A percentile compares a stretch with the other conserved stretches of the same genome.
Conservation (phyloP, 2,329 filamentous ascomycete species). For the Aquanectria penicillioides region DNA sequence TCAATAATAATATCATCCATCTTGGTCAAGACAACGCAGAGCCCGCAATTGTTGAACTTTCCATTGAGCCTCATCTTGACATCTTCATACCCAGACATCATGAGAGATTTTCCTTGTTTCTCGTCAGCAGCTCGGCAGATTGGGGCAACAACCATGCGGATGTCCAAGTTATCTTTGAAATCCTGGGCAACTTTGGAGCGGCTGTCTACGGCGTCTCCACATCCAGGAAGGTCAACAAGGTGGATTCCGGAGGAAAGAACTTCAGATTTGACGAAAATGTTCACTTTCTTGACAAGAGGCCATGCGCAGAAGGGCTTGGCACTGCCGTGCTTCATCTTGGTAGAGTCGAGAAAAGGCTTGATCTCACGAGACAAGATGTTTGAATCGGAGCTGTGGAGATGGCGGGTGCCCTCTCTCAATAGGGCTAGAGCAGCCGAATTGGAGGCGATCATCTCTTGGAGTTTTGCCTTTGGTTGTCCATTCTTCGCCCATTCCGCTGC, state of each 20-base stretch:
- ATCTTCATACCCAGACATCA: constrained; percentile 39
- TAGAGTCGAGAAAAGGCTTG: constrained; percentile 44
- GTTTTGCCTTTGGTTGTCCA: background rate
- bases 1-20: constrained; percentile 38
- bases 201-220: constrained; percentile 52
- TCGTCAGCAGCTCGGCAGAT: constrained; percentile 42
- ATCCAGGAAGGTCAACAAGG: constrained; percentile 64
- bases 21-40: constrained; percentile 43
- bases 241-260: constrained; percentile 59
- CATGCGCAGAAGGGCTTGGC: constrained; percentile 42
- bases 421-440: constrained; percentile 10
- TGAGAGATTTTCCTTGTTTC: constrained; percentile 29
- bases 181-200: constrained; percentile 37
- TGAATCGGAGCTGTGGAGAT: constrained; percentile 1
- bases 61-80: constrained; percentile 42
- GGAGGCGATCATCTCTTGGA: constrained; percentile 22
- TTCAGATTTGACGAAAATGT: constrained; percentile 55
- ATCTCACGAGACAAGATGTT: constrained; percentile 25
- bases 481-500: background rate
- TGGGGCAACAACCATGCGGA: constrained; percentile 42
- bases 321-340: background rate
- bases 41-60: constrained; percentile 30
- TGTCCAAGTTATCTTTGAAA: constrained; percentile 31
- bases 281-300: constrained; percentile 50
- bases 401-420: background rate